phyloP scores from a whole-genome alignment of 208 protist species.

The Acanthamoeba sp. region DNA sequence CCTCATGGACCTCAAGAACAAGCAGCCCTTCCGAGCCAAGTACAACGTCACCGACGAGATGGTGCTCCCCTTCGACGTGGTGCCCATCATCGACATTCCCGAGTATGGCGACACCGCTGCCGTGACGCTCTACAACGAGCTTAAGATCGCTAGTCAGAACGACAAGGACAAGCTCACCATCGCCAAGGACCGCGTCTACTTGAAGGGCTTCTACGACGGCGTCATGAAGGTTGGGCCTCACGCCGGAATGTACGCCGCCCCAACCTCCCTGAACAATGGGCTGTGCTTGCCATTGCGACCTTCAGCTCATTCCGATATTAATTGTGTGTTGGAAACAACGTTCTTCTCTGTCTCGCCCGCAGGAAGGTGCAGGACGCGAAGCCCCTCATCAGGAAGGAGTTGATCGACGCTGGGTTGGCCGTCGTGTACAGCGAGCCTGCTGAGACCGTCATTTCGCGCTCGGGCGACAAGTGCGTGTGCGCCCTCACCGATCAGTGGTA shows the following conservation, averaged over 20 bases:
- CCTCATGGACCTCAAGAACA: constrained; percentile 95
- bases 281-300: not conserved
- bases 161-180: constrained; percentile 96
- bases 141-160: constrained; percentile 97
- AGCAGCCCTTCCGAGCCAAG: constrained; percentile 95
- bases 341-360: not conserved
- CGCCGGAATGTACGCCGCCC: constrained; percentile 71
- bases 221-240: constrained; percentile 91
- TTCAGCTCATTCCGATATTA: not conserved
- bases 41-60: constrained; percentile 92
- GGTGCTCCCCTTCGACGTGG: constrained; percentile 93
- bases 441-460: constrained; percentile 97
- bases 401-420: constrained; percentile 92
- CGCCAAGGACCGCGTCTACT: constrained; percentile 98
- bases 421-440: constrained; percentile 98
- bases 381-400: constrained; percentile 89
- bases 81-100: constrained; percentile 97
- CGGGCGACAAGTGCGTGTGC: constrained; percentile 99
- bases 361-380: constrained; percentile 96
- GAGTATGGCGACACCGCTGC: constrained; percentile 93
- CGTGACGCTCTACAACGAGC: constrained; percentile 94
- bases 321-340: no score
- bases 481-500: constrained; percentile 99
- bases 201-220: constrained; percentile 99
- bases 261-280: constrained; percentile 88